Evolutionary conservation across 306 rosid species (phyloP).

Genomic region (Cicer judaicum): DNA sequence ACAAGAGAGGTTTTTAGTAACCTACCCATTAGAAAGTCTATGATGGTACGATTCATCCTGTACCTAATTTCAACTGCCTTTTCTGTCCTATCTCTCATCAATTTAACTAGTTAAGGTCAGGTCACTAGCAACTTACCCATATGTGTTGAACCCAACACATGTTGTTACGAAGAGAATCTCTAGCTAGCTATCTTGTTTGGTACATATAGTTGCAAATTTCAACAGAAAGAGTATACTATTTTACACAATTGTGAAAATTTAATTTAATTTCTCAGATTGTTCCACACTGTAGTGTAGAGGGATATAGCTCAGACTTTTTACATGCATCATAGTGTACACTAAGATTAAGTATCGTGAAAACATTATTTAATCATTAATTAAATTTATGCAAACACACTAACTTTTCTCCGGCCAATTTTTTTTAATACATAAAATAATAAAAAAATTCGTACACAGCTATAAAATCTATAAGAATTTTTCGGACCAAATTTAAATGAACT

Average conservation of each 20-base stretch:
- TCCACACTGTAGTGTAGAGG: background rate
- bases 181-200: background rate
- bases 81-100: background rate
- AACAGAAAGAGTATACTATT: background rate
- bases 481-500: too few species aligned
- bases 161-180: background rate
- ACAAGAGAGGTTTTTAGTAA: too few species aligned
- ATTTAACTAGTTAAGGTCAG: conserved; percentile 13
- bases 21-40: too few species aligned
- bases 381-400: conserved; percentile 16
- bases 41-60: background rate
- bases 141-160: background rate
- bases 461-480: too few species aligned
- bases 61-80: conserved; percentile 42
- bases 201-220: background rate
- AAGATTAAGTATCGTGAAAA: background rate
- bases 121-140: conserved; percentile 11
- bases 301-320: conserved; percentile 15
- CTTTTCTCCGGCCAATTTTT: background rate
- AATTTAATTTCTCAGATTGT: conserved; percentile 7
- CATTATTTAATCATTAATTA: background rate
- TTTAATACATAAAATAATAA: too few species aligned
- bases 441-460: too few species aligned
- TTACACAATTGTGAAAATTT: background rate
- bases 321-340: background rate